Base-by-base conservation (phyloP, 1,139 yeast genomes). In the Tardiomyces digboiensis region DNA sequence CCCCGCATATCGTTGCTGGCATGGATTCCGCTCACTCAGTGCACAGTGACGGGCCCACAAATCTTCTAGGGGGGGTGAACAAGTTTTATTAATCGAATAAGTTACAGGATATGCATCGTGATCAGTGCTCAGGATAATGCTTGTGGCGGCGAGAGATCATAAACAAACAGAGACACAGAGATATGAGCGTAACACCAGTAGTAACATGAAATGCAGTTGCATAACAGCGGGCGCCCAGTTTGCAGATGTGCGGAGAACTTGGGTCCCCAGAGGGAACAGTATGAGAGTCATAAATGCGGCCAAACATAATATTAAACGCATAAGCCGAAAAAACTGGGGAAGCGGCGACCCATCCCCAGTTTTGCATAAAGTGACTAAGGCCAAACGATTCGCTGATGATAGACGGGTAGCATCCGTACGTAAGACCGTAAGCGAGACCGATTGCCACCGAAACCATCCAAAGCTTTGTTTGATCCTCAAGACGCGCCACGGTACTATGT, bases 401-500 rank as follows among this genome's bases (percentile, higher is more conserved):
- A 1, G 87, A 80, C 1, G 95, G 95, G 58, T 77, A 82, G 3
- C 85, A 75, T 0, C 94, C 88, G 62, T 81, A 85, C 36, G 79
- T 67, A 36, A 82, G 71, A 1, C 95, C 95, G 62, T 83, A 85
- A 2, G 87, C 78, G 44, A 71, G 66, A 0, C 95, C 95, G 47
- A 79, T 72, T 2, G 76, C 52, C 22, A 72, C 60, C 1, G 89
- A 81, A 8, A 80, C 68, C 1, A 71, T 39, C 54, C 74, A 67
- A 37, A 76, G 52, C 50, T 66, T 62, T 33, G 67, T 60, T 1
- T 67, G 52, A 50, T 64, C 53, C 51, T 62, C 51, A 48, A 67
- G 42, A 22, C 42, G 36, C 26, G 41, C 44, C 51, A 62, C 50
- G 20, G 47, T 51, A 49, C 57, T 60, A 45, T 57, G 59, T n/a